phyloP scores from a whole-genome alignment of 257 asterid species.

The Plantago elongata region DNA sequence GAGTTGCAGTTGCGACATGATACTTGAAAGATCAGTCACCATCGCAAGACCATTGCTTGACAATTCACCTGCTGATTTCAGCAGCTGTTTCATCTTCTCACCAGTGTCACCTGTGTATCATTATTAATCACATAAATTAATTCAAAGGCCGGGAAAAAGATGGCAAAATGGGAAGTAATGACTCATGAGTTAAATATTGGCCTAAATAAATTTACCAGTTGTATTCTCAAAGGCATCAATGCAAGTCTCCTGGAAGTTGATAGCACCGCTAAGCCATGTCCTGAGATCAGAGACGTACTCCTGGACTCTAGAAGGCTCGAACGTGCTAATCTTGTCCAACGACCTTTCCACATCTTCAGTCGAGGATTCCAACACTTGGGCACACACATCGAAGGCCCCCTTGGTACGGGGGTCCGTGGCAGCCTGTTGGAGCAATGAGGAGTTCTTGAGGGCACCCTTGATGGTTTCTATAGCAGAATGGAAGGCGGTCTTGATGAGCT shows the following conservation, averaged over 20 bases:
- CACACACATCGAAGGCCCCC: constrained; percentile 42
- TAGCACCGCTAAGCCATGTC: constrained; percentile 63
- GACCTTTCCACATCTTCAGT: constrained; percentile 54
- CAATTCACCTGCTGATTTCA: constrained; percentile 38
- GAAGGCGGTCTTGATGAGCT: constrained; percentile 47
- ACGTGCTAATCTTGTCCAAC: constrained; percentile 16
- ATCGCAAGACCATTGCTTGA: constrained; percentile 66
- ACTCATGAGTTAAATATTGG: too few species aligned
- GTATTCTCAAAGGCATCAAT: constrained; percentile 64
- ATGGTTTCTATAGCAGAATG: constrained; percentile 29
- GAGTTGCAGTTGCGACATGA: constrained; percentile 20
- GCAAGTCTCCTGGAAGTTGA: constrained; percentile 64
- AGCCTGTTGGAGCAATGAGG: constrained; percentile 35
- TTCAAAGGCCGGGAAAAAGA: neutral
- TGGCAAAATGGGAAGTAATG: too few species aligned
- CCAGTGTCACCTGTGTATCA: constrained; percentile 38
- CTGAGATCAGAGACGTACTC: constrained; percentile 37
- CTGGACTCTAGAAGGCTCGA: constrained; percentile 18
- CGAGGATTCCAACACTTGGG: constrained; percentile 39
- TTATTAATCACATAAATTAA: neutral
- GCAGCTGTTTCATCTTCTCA: constrained; percentile 48
- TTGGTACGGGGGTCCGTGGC: constrained; percentile 45
- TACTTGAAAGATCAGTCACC: constrained; percentile 26
- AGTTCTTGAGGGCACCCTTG: constrained; percentile 28
- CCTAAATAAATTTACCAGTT: constrained; percentile 23